Base-by-base conservation (phyloP, 2,329 filamentous ascomycete species). In the Aspergillus novoparasiticus region DNA sequence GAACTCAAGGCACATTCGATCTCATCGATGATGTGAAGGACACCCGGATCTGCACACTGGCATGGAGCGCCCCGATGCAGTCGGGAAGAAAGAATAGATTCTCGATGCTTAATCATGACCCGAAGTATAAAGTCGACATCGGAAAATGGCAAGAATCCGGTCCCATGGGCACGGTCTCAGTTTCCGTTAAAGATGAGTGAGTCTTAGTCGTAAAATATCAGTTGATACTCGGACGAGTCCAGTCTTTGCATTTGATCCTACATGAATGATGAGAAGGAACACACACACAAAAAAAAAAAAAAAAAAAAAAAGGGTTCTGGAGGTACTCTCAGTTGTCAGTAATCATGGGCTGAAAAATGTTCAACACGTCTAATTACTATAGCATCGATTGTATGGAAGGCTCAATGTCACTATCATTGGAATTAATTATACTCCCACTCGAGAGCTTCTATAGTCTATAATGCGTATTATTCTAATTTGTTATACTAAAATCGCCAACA, bases 11-110 rank as follows among this genome's bases (percentile, higher is more conserved):
- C 12, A 46, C 57, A 4, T 16, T 66, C 2, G 64, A 66, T 30
- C 64, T 66, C 34, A 23, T 64, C 19, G 62, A 66, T 26, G 64
- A 66, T 53, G 62, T 66, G n/a, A 64, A 34, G 11, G 62, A 66
- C 48, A 26, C 45, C 10, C 34, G 48, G 26, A 66, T 66, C 26
- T 66, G 64, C 54, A 66, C 61, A 9, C 58, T 66, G n/a, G 46
- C 62, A 19, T 66, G 64, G 64, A 61, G 46, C 32, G 64, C 64
- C 30, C 26, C 58, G 12, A 64, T 64, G 64, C 57, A 56, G 30
- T 46, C 64, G 5, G 64, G 64, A 36, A 58, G 51, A 21, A 54
- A 8, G 21, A 66, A 66, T 50, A 23, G 10, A 16, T 64, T 66
- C 58, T 34, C 14, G 19, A 58, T 45, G 57, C 61, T 32, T 23